A percentile compares a stretch with the other conserved stretches of the same genome.
Conservation (phyloP, 1,139 yeast species). For the Suhomyces ambrosiae region DNA sequence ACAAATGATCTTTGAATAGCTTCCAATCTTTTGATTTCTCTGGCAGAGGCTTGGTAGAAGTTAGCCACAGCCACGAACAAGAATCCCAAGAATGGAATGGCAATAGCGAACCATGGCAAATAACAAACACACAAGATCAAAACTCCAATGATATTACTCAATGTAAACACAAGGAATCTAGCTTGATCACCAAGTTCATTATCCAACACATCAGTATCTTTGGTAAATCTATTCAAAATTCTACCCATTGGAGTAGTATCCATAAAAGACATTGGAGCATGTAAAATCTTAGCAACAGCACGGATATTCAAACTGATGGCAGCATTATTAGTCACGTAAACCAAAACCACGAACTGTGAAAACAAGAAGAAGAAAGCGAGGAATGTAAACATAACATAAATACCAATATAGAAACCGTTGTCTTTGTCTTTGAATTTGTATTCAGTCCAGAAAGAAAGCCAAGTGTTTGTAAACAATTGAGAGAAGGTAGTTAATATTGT, state of each 20-base stretch:
- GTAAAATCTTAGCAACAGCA: slow-evolving; percentile 45
- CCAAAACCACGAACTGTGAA: slow-evolving; percentile 48
- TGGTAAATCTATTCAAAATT: slow-evolving; percentile 68
- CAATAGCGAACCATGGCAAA: slow-evolving; percentile 59
- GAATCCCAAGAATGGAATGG: slow-evolving; percentile 43
- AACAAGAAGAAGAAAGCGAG: slow-evolving; percentile 40
- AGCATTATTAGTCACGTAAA: slow-evolving; percentile 53
- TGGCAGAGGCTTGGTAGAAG: slow-evolving; percentile 66
- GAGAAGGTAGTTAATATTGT: slow-evolving; percentile 55
- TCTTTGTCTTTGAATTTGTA: slow-evolving; percentile 50
- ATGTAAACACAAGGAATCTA: slow-evolving; percentile 51
- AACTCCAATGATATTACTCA: slow-evolving; percentile 62
- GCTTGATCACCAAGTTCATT: slow-evolving; percentile 67
- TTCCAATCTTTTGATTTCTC: slow-evolving; percentile 83
- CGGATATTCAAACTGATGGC: slow-evolving; percentile 36
- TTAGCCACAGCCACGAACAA: slow-evolving; percentile 42
- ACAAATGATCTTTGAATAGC: slow-evolving; percentile 75
- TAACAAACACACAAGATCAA: slow-evolving; percentile 68
- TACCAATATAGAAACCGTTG: slow-evolving; percentile 67
- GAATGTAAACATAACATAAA: slow-evolving; percentile 61
- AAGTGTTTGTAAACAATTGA: slow-evolving; percentile 68
- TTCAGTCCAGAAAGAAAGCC: slow-evolving; percentile 86
- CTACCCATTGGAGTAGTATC: slow-evolving; percentile 69
- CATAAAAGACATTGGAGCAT: slow-evolving; percentile 60
- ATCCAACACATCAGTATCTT: slow-evolving; percentile 83